Conservation (phyloP, 257 asterid species). For the Jacaranda mimosifolia region DNA sequence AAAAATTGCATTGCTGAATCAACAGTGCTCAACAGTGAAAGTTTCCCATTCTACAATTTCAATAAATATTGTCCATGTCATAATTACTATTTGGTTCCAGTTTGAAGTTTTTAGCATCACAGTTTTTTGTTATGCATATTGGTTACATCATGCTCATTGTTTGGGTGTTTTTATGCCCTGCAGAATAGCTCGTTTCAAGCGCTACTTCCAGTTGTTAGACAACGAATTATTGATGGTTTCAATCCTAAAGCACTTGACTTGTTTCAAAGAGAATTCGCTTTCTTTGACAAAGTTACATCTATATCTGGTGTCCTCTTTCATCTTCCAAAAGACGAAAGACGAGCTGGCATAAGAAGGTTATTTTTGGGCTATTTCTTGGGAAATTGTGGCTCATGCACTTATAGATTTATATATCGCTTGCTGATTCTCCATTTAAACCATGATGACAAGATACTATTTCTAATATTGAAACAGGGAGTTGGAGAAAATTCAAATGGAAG, state of each 20-base stretch:
- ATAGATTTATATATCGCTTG: conserved; percentile 27
- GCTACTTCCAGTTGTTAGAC: conserved; percentile 82
- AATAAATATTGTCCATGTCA: conserved; percentile 8
- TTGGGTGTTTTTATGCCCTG: conserved; percentile 28
- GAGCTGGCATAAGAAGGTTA: conserved; percentile 93
- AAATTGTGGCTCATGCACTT: conserved; percentile 34
- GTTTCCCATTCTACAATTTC: conserved; percentile 26
- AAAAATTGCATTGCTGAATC: conserved; percentile 8
- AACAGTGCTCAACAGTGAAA: conserved; percentile 22
- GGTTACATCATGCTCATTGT: not conserved
- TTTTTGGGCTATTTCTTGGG: conserved; percentile 28
- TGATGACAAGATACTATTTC: conserved; percentile 15
- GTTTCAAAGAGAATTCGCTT: conserved; percentile 90
- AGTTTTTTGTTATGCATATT: conserved; percentile 32
- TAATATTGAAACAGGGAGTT: conserved; percentile 68
- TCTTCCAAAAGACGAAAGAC: conserved; percentile 92
- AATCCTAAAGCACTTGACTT: conserved; percentile 73
- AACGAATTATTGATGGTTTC: conserved; percentile 87
- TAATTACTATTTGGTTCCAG: conserved; percentile 24
- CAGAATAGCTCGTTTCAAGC: conserved; percentile 82
- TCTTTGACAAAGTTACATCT: conserved; percentile 98
- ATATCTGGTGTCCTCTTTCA: conserved; percentile 96
- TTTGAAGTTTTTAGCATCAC: not conserved
- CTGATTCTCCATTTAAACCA: conserved; percentile 26
- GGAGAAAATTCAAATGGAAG: conserved; percentile 87